phyloP scores from a whole-genome alignment of 345 rosid species.

The Moringa oleifera region DNA sequence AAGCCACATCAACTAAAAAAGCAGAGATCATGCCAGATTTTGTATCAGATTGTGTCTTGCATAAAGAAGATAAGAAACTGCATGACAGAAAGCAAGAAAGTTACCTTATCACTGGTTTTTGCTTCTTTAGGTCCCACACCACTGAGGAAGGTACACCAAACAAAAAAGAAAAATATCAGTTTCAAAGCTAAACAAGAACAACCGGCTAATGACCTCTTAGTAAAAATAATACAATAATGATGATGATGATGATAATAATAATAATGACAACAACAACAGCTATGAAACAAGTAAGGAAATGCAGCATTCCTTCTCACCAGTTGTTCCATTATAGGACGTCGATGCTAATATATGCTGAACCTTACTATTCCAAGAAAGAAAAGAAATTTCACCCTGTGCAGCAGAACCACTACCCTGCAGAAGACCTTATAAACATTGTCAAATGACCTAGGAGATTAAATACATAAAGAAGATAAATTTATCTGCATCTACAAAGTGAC shows the following conservation, averaged over 20 bases:
- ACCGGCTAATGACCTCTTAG: background rate
- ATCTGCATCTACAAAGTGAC: too few relatives aligned
- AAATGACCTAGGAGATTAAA: conserved; percentile 2
- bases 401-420: conserved; percentile 91
- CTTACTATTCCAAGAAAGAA: conserved; percentile 92
- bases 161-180: conserved; percentile 10
- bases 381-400: conserved; percentile 94
- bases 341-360: conserved; percentile 93
- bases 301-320: conserved; percentile 52
- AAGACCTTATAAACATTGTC: conserved; percentile 11
- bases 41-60: background rate
- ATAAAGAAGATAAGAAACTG: background rate
- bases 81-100: conserved; percentile 14
- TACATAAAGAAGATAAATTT: too few relatives aligned
- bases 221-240: too few relatives aligned
- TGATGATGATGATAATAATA: too few relatives aligned
- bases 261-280: background rate
- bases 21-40: background rate
- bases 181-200: background rate
- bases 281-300: background rate
- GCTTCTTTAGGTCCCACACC: conserved; percentile 97
- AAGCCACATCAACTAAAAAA: too few relatives aligned
- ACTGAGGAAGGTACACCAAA: conserved; percentile 36
- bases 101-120: conserved; percentile 90
- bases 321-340: conserved; percentile 88